Evolutionary conservation across 257 asterid species (phyloP), one percentile per base, ranked within the genome.

Genomic region (Verbena officinalis): DNA sequence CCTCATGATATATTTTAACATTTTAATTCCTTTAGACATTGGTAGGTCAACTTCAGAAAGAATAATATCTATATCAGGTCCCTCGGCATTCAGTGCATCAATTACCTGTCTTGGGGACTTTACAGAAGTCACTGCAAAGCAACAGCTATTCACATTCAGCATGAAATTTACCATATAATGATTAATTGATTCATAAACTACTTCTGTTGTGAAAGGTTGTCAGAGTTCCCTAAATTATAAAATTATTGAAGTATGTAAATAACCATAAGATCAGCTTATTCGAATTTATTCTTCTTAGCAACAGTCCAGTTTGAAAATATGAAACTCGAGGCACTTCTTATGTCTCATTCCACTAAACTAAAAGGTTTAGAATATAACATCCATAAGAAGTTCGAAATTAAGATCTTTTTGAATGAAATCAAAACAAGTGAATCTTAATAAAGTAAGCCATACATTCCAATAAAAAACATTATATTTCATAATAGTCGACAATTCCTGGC

Each of bases 31-130:
- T 75, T 86, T 87, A 36, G 99, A 69, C 95, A 90, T 83, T 8
- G 95, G 99, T 55, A 94, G 89, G 84, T 90, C 95, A 53, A 90
- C 88, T 67, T 93, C 96, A 51, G 95, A 88, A 43, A 94, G 97
- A 60, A 90, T 94, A 56, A 88, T 81, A 74, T 94, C 97, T 50
- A 90, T 84, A 49, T 90, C 90, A 48, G 95, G 88, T 51, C 92
- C 96, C 83, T 81, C 92, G 0, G 96, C 96, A 67, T 90, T 90
- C 71, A 90, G 80, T 51, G 97, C 97, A 86, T 90, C 95, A 63
- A 88, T 80, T 62, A 94, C 91, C 69, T 93, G 95, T 58, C 97
- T 88, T n/a, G 95, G 97, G 14, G 97, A 90, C 76, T 83, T 87
- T 42, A 83, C 99, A 3, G 81, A 80, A 68, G 89, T 90, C 74